Evolutionary conservation across 805 yeast genomes (phyloP).

Genomic region (Ogataea salicorniae): DNA sequence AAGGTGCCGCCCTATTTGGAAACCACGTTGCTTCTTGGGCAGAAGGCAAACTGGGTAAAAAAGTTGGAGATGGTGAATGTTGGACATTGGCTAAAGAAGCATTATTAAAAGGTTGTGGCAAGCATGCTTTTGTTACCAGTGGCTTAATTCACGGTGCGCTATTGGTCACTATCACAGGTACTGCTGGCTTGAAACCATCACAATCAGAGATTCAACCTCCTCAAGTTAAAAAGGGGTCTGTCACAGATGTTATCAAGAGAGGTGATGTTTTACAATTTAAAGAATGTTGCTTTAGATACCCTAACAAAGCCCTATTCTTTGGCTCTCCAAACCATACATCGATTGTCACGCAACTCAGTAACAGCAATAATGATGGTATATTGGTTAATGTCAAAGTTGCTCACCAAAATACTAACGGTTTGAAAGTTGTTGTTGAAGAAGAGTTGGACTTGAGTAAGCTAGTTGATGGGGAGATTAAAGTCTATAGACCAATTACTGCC

Average conservation of each 20-base stretch:
- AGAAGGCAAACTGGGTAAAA: conserved; percentile 40
- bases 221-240: conserved; percentile 13
- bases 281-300: conserved; percentile 35
- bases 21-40: conserved; percentile 52
- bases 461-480: conserved; percentile 37
- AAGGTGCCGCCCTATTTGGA: conserved; percentile 38
- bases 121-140: conserved; percentile 48
- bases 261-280: conserved; percentile 55
- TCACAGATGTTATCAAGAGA: conserved; percentile 39
- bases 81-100: conserved; percentile 59
- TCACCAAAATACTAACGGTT: conserved; percentile 48
- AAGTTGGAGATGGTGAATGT: conserved; percentile 54
- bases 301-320: conserved; percentile 30
- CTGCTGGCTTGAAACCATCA: neutral
- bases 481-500: conserved; percentile 44
- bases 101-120: conserved; percentile 48
- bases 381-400: conserved; percentile 29
- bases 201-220: neutral
- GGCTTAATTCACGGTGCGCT: conserved; percentile 43
- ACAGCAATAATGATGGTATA: conserved; percentile 20
- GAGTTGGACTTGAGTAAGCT: conserved; percentile 34
- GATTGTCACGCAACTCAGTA: conserved; percentile 30
- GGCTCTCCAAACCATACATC: conserved; percentile 56
- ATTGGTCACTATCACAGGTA: conserved; percentile 18
- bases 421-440: conserved; percentile 36